Percentiles rank a stretch among this genome's conserved stretches.
Evolutionary conservation across 768 basidiomycete genomes (phyloP).

Genomic region (Leccinum aurantiacum): DNA sequence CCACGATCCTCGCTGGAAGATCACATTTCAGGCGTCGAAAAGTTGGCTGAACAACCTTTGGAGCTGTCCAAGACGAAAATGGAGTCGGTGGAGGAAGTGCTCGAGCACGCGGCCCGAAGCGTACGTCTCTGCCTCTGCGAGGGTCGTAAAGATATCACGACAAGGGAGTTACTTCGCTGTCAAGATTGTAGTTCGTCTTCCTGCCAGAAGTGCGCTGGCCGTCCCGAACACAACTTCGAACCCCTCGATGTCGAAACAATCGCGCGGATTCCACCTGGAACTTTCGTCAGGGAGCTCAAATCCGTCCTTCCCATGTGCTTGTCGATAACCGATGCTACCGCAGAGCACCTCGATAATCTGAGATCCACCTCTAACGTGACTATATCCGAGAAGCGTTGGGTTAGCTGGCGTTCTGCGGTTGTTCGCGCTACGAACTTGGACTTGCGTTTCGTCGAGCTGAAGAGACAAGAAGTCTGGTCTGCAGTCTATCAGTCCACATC

Average conservation of each 20-base stretch:
- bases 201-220: conserved; percentile 85
- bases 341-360: conserved; percentile 51
- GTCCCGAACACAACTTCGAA: conserved; percentile 81
- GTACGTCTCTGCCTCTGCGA: conserved; percentile 88
- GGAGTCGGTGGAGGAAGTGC: conserved; percentile 51
- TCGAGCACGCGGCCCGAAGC: conserved; percentile 65
- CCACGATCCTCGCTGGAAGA: conserved; percentile 38
- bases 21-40: conserved; percentile 71
- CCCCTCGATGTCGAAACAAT: conserved; percentile 50
- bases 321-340: conserved; percentile 49
- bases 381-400: conserved; percentile 62
- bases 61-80: conserved; percentile 61
- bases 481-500: conserved; percentile 71
- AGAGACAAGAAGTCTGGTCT: conserved; percentile 87
- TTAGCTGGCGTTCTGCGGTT: conserved; percentile 66
- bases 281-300: conserved; percentile 78
- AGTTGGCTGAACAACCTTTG: conserved; percentile 59
- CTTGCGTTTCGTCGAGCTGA: conserved; percentile 80
- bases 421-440: conserved; percentile 57
- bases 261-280: conserved; percentile 66
- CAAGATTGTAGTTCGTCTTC: conserved; percentile 74
- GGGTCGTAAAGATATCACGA: conserved; percentile 77
- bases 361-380: conserved; percentile 38
- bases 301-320: conserved; percentile 86
- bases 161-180: conserved; percentile 65